These are phyloP conservation scores for Arachis stenosperma DNA, from an alignment of 306 rosid species.

Conservation along the genomic window DNA sequence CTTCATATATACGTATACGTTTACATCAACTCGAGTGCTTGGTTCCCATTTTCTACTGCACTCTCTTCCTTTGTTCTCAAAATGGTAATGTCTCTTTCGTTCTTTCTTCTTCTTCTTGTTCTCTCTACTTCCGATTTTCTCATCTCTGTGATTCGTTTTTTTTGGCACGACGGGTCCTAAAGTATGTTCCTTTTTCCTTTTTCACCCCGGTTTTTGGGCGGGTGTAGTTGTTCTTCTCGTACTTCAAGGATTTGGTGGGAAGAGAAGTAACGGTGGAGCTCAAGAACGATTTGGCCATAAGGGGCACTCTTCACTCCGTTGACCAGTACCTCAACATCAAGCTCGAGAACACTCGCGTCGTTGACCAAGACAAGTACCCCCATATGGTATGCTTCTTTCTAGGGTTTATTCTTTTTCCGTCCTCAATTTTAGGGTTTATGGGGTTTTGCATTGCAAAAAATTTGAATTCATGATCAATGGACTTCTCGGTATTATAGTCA, in stretches of 20 bases:
- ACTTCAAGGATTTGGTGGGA: slow-evolving; percentile 98
- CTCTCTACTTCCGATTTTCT: neutral
- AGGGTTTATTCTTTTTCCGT: slow-evolving; percentile 17
- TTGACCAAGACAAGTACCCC: slow-evolving; percentile 94
- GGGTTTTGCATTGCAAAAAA: neutral
- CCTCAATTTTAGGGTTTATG: slow-evolving; percentile 22
- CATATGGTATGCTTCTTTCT: slow-evolving; percentile 70
- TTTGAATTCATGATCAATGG: slow-evolving; percentile 16
- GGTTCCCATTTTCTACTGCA: too few relatives aligned
- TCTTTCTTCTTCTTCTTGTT: neutral
- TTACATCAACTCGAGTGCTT: too few relatives aligned
- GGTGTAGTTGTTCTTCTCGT: slow-evolving; percentile 90
- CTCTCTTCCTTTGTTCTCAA: neutral
- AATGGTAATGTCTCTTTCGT: slow-evolving; percentile 27
- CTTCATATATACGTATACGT: too few relatives aligned
- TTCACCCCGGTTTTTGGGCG: neutral
- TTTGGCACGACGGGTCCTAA: too few relatives aligned
- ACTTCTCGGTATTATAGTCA: neutral
- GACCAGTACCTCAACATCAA: slow-evolving; percentile 97
- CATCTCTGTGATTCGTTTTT: neutral
- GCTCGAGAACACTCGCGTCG: slow-evolving; percentile 97
- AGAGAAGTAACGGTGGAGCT: slow-evolving; percentile 97
- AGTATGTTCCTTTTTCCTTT: too few relatives aligned
- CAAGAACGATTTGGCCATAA: slow-evolving; percentile 93
- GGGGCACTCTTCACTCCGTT: slow-evolving; percentile 94